phyloP scores from a whole-genome alignment of 1,284 basidiomycete species.

The Rhodotorula sp. region DNA sequence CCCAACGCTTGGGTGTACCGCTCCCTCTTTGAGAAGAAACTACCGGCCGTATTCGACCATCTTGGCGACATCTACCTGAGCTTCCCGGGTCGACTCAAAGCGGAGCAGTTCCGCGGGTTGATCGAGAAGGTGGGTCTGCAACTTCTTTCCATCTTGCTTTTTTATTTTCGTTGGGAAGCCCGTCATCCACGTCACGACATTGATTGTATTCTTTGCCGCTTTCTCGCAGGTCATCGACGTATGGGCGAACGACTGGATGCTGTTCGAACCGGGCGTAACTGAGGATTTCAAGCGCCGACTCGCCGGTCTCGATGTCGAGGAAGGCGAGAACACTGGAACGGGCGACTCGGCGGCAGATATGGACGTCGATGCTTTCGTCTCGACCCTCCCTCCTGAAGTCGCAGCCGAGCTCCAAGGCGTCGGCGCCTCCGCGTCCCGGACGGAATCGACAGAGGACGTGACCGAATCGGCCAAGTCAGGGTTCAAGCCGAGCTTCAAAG shows the following conservation, averaged over 20 bases:
- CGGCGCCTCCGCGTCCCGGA: neutral
- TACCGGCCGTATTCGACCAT: constrained; percentile 88
- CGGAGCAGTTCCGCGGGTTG: constrained; percentile 87
- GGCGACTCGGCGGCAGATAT: neutral
- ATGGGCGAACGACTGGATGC: constrained; percentile 40
- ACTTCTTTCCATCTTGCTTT: no score
- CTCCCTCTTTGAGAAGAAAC: constrained; percentile 78
- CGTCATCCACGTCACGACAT: no score
- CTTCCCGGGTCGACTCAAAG: constrained; percentile 86
- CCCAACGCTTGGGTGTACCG: constrained; percentile 79
- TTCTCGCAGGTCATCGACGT: constrained; percentile 35
- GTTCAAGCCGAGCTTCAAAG: constrained; percentile 34
- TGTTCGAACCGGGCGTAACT: constrained; percentile 33
- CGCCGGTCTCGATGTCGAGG: constrained; percentile 23
- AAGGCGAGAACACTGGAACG: neutral
- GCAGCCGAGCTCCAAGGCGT: neutral
- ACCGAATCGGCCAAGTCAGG: constrained; percentile 2
- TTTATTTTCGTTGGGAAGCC: no score
- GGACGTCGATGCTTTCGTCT: neutral
- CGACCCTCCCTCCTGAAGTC: neutral
- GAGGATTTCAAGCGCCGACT: constrained; percentile 35
- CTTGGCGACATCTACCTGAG: constrained; percentile 87
- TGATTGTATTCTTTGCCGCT: neutral
- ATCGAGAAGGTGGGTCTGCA: constrained; percentile 52
- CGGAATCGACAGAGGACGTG: neutral